Base-by-base conservation (phyloP, 2,329 filamentous ascomycete genomes). In the Monilinia aucupariae region DNA sequence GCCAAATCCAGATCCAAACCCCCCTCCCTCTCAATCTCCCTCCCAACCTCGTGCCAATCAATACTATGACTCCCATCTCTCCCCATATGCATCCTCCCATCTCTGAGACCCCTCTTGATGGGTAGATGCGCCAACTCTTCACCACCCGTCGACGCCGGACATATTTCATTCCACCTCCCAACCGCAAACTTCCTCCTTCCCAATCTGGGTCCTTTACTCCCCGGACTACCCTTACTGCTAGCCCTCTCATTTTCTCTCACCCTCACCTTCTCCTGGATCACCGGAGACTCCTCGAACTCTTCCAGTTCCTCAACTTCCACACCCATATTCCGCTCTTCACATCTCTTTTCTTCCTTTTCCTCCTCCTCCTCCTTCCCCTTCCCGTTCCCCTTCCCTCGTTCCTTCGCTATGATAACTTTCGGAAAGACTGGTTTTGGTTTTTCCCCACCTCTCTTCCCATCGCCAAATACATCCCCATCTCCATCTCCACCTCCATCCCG, bases 101-200 rank as follows among this genome's bases (percentile, higher is more conserved):
- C 59, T 20, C 47, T 37, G 8, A 47, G 17, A 10, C 54, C 54
- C 13, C 54, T 47, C n/a, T 47, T 56, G 3, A 47, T n/a, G 1
- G 41, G 27, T 25, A 56, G 25, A 37, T 25, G 27, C 6, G 20
- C 27, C 9, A 47, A n/a, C 15, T 3, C 20, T 30, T 56, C 25
- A 2, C 25, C 20, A 6, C 15, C 8, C 30, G 15, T 20, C 17
- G 22, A 22, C 7, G 9, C 2, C 15, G 20, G 15, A 6, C 1
- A 15, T 8, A 50, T 4, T 9, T 62, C 43, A 34, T 62, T 48
- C 45, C 52, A 43, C 34, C 20, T 10, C 10, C 52, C 60, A 3
- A 58, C 52, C 13, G 58, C 25, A 62, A 39, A 25, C 17, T 22
- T 41, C 10, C 52, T 58, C 22, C 45, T 58, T 13, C 34, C 60